phyloP scores from a whole-genome alignment of 805 yeast species.

The Saccharomycopsis fodiens region DNA sequence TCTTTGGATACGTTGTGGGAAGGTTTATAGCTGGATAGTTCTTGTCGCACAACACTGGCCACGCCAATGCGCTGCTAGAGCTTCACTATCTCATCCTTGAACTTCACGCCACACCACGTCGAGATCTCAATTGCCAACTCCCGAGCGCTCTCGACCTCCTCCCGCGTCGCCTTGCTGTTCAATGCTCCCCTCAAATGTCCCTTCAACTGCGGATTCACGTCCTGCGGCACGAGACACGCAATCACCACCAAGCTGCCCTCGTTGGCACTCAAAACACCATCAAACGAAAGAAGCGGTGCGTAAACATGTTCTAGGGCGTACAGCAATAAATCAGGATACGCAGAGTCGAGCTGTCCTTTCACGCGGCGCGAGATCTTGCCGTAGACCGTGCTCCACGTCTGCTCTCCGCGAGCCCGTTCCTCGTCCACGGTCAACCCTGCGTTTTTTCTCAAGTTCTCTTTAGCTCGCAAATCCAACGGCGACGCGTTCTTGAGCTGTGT shows the following conservation, averaged over 20 bases:
- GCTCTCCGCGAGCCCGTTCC: slow-evolving; percentile 40
- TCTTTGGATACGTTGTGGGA: too few species aligned
- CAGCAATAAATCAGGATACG: slow-evolving; percentile 83
- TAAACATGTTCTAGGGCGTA: slow-evolving; percentile 68
- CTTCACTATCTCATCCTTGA: slow-evolving; percentile 51
- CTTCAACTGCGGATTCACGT: slow-evolving; percentile 85
- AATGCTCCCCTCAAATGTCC: slow-evolving; percentile 86
- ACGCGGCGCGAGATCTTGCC: slow-evolving; percentile 68
- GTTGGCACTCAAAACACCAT: slow-evolving; percentile 49
- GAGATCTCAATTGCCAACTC: slow-evolving; percentile 56
- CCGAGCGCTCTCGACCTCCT: slow-evolving; percentile 55
- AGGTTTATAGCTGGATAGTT: too few species aligned
- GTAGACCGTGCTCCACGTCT: slow-evolving; percentile 69
- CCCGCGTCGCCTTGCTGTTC: slow-evolving; percentile 64
- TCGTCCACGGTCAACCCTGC: slow-evolving; percentile 22
- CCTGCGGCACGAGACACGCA: slow-evolving; percentile 81
- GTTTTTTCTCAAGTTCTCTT: slow-evolving; percentile 24
- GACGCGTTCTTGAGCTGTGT: slow-evolving; percentile 57
- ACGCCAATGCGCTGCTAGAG: too few species aligned
- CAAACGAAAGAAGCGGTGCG: slow-evolving; percentile 66
- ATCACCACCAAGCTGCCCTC: slow-evolving; percentile 76
- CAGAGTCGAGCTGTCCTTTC: slow-evolving; percentile 52
- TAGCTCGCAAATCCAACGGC: slow-evolving; percentile 41
- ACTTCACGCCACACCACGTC: slow-evolving; percentile 65
- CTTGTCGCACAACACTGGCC: too few species aligned